Percentiles rank a stretch among this genome's conserved stretches.
Conservation (phyloP, 768 basidiomycete species). For the Lyophyllum decastes region DNA sequence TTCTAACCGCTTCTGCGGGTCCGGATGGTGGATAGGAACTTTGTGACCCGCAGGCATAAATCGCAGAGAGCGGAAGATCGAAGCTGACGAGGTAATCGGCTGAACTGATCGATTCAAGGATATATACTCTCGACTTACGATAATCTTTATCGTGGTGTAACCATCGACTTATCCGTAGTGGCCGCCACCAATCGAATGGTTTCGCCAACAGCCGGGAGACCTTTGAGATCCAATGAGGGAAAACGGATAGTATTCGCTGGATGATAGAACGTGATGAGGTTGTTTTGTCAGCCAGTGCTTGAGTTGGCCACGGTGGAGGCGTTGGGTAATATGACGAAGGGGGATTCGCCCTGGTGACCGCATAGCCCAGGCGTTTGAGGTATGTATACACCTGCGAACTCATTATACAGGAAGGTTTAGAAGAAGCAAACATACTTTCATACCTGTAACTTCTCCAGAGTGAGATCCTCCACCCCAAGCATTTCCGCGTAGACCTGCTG, state of each 20-base stretch:
- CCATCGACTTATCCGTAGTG: slow-evolving; percentile 50
- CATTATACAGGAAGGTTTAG: background rate
- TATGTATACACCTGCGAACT: slow-evolving; percentile 81
- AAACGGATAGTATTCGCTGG: slow-evolving; percentile 31
- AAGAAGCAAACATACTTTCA: slow-evolving; percentile 8
- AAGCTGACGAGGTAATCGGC: slow-evolving; percentile 41
- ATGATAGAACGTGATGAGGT: slow-evolving; percentile 29
- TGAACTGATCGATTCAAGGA: background rate
- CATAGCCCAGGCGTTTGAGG: slow-evolving; percentile 89
- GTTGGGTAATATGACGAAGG: slow-evolving; percentile 30
- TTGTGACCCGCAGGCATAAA: slow-evolving; percentile 71
- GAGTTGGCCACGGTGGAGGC: slow-evolving; percentile 36
- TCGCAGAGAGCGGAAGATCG: slow-evolving; percentile 68
- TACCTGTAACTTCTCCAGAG: slow-evolving; percentile 89
- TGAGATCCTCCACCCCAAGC: slow-evolving; percentile 77
- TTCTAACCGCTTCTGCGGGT: slow-evolving; percentile 17
- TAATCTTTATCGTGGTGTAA: slow-evolving; percentile 52
- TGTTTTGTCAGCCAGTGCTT: slow-evolving; percentile 15
- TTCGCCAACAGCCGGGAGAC: slow-evolving; percentile 30
- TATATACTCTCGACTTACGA: slow-evolving; percentile 34
- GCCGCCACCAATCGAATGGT: slow-evolving; percentile 67
- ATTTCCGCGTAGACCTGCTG: slow-evolving; percentile 89
- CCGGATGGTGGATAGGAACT: slow-evolving; percentile 41
- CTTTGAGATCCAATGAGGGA: slow-evolving; percentile 34
- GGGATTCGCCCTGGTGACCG: slow-evolving; percentile 68